Conservation (phyloP, 1,284 basidiomycete genomes). For the Phellopilus nigrolimitatus region DNA sequence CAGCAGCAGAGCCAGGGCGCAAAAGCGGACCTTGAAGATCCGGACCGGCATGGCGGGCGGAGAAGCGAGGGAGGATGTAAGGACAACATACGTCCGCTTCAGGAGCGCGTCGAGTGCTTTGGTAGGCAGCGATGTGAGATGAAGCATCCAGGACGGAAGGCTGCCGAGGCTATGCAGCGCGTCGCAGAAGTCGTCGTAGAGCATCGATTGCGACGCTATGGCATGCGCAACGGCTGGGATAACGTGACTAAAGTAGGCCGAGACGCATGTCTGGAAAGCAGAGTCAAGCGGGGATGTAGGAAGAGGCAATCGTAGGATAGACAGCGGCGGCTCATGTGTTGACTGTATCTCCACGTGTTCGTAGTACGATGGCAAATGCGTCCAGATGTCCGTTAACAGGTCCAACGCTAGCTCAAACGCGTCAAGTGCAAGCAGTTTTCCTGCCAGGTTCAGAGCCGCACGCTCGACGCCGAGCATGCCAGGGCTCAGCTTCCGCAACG, state of each 20-base stretch:
- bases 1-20: conserved; percentile 29
- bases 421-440: conserved; percentile 60
- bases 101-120: conserved; percentile 55
- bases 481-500: conserved; percentile 41
- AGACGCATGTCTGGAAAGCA: conserved; percentile 47
- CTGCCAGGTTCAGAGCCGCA: conserved; percentile 58
- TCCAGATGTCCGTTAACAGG: conserved; percentile 42
- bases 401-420: conserved; percentile 49
- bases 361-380: conserved; percentile 35
- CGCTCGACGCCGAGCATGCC: conserved; percentile 64
- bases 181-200: conserved; percentile 30
- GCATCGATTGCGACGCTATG: conserved; percentile 24
- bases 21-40: conserved; percentile 45
- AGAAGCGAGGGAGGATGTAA: conserved; percentile 36
- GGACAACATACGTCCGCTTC: conserved; percentile 50
- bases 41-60: conserved; percentile 24
- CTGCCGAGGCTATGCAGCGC: conserved; percentile 36
- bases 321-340: conserved; percentile 21
- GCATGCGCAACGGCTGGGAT: conserved; percentile 36
- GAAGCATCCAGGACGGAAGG: conserved; percentile 50
- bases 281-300: conserved; percentile 34
- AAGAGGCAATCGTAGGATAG: conserved; percentile 44
- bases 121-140: conserved; percentile 37
- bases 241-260: conserved; percentile 53
- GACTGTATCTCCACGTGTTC: not conserved